Percentiles rank a stretch among this genome's conserved stretches.
Conservation (phyloP, 2,329 filamentous ascomycete species). For the Ceratocystis alfenasii region DNA sequence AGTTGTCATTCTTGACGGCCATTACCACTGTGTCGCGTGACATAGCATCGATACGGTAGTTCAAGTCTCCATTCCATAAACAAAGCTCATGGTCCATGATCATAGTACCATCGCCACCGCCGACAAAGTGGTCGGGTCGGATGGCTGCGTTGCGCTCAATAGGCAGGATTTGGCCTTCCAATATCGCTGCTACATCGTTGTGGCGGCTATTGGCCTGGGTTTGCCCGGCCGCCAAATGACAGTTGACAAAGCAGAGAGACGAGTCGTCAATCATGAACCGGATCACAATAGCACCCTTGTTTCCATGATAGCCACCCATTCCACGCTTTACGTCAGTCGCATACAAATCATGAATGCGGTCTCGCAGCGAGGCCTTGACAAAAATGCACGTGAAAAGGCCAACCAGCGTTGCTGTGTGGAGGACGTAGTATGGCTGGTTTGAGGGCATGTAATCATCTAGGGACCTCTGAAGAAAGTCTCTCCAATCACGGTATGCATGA, state of each 20-base stretch:
- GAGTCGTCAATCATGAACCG: constrained; percentile 92
- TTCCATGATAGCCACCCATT: constrained; percentile 89
- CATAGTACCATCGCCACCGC: constrained; percentile 90
- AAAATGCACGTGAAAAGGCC: constrained; percentile 95
- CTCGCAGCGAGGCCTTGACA: constrained; percentile 66
- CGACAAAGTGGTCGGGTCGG: constrained; percentile 67
- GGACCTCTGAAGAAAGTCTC: constrained; percentile 71
- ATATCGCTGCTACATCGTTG: constrained; percentile 79
- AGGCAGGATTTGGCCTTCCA: constrained; percentile 68
- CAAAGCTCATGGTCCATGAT: constrained; percentile 97
- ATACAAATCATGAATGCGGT: constrained; percentile 63
- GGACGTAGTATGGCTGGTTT: constrained; percentile 65
- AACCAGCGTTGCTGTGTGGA: constrained; percentile 79
- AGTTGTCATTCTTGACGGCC: constrained; percentile 68
- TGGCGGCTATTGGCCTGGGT: constrained; percentile 81
- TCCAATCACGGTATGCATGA: constrained; percentile 93
- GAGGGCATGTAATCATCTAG: constrained; percentile 73
- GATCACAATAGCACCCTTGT: constrained; percentile 86
- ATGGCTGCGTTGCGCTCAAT: constrained; percentile 53
- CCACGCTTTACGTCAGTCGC: constrained; percentile 85
- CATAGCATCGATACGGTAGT: constrained; percentile 97
- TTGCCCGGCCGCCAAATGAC: constrained; percentile 90
- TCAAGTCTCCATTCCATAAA: constrained; percentile 87
- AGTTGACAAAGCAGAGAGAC: constrained; percentile 92
- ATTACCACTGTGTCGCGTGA: constrained; percentile 83